Evolutionary conservation across 768 basidiomycete species (phyloP).

Genomic region (Boletellus ananas): DNA sequence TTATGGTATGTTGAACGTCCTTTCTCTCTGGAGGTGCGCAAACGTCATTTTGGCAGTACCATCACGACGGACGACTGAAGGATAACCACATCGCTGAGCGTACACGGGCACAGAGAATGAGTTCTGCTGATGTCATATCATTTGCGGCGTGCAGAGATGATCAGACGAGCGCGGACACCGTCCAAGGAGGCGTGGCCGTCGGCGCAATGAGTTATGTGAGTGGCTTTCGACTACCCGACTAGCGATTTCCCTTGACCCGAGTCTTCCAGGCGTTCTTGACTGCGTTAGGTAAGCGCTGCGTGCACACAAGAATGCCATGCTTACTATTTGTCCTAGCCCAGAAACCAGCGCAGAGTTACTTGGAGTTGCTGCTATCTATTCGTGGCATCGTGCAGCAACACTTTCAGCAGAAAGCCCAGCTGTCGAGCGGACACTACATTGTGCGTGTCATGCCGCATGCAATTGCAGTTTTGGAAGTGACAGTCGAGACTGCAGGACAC

Average conservation of each 20-base stretch:
- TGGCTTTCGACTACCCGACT: not conserved
- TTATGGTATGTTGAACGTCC: constrained; percentile 18
- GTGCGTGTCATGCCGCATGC: constrained; percentile 29
- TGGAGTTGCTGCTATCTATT: constrained; percentile 54
- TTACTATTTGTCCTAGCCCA: constrained; percentile 26
- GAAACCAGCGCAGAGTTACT: constrained; percentile 61
- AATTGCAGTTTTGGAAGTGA: not conserved
- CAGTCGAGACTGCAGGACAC: constrained; percentile 21
- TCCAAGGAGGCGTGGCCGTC: constrained; percentile 57
- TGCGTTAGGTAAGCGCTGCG: constrained; percentile 38
- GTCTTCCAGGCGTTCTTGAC: constrained; percentile 54
- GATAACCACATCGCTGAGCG: constrained; percentile 38
- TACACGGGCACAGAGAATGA: constrained; percentile 42
- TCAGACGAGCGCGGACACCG: constrained; percentile 72
- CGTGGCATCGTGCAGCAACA: constrained; percentile 56
- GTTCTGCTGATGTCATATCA: constrained; percentile 77
- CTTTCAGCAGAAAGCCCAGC: constrained; percentile 68
- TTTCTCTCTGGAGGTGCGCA: not conserved
- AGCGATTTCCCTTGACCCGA: not conserved
- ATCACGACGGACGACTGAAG: constrained; percentile 53
- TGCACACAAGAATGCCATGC: not conserved
- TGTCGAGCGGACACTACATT: constrained; percentile 70
- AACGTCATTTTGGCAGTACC: constrained; percentile 40
- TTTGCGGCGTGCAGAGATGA: constrained; percentile 70
- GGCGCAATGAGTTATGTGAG: constrained; percentile 80